A percentile compares a stretch with the other conserved stretches of the same genome.
Evolutionary conservation across 2,329 filamentous ascomycete species (phyloP).

Genomic region (Alternaria sp.): DNA sequence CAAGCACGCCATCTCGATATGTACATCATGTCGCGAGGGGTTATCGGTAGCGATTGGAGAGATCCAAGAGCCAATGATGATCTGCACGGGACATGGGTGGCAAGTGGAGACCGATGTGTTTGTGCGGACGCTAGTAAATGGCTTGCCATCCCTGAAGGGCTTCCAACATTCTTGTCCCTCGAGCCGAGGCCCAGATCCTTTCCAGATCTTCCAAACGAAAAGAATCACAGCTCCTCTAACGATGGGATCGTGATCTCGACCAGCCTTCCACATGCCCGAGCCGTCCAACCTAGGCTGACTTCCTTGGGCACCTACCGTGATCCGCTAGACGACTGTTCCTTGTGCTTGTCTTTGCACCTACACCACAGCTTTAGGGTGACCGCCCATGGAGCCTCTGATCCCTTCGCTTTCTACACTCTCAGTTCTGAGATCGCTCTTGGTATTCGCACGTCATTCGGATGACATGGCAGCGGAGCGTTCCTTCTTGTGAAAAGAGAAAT

Average conservation of each 20-base stretch:
- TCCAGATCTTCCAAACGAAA: not conserved
- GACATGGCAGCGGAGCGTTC: not conserved
- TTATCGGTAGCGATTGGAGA: not conserved
- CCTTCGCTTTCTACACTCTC: not conserved
- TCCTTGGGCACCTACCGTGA: not conserved
- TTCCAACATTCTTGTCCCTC: not conserved
- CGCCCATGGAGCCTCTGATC: not conserved
- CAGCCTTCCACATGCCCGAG: not conserved
- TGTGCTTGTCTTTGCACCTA: not conserved
- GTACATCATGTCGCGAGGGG: not conserved
- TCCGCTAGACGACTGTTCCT: not conserved
- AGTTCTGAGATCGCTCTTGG: not conserved
- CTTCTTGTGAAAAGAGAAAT: not conserved
- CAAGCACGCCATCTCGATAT: not conserved
- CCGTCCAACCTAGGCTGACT: not conserved
- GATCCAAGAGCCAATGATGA: not conserved
- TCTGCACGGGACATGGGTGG: not conserved
- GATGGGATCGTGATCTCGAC: not conserved
- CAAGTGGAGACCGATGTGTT: slow-evolving; percentile 1
- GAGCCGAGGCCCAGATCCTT: not conserved
- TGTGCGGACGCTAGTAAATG: slow-evolving; percentile 1
- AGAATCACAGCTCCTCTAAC: not conserved
- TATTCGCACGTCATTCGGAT: not conserved
- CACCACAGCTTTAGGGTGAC: not conserved
- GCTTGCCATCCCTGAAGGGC: not conserved